These are phyloP conservation scores for Perilla frutescens DNA, from an alignment of 257 asterid species.

Conservation along the genomic window DNA sequence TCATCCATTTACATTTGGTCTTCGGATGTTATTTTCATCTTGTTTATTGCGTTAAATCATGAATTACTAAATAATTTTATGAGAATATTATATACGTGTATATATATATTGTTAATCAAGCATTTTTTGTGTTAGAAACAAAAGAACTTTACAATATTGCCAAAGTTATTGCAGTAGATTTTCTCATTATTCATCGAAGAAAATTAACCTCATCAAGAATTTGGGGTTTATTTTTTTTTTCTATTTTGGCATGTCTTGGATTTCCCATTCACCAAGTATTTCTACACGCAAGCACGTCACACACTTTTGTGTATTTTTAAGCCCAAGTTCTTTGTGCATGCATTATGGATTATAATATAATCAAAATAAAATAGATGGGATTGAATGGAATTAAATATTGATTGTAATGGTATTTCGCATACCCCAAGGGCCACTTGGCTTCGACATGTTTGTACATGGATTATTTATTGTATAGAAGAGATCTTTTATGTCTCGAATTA, in stretches of 20 bases:
- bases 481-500: not conserved
- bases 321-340: conserved; percentile 3
- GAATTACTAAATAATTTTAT: no score
- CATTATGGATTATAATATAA: not conserved
- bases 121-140: not conserved
- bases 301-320: not conserved
- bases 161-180: not conserved
- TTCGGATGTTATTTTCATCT: no score
- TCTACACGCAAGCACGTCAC: not conserved
- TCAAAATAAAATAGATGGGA: not conserved
- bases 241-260: not conserved
- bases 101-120: not conserved
- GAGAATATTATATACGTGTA: no score
- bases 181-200: no score
- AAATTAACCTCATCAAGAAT: not conserved
- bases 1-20: no score
- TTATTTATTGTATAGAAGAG: not conserved
- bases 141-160: no score
- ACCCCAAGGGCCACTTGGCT: conserved; percentile 10
- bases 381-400: not conserved
- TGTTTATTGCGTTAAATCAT: no score
- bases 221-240: not conserved
- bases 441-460: not conserved
- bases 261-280: not conserved
- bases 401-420: conserved; percentile 5